Evolutionary conservation across 805 yeast species (phyloP).

Genomic region (Schwanniomyces pseudopolymorphus): DNA sequence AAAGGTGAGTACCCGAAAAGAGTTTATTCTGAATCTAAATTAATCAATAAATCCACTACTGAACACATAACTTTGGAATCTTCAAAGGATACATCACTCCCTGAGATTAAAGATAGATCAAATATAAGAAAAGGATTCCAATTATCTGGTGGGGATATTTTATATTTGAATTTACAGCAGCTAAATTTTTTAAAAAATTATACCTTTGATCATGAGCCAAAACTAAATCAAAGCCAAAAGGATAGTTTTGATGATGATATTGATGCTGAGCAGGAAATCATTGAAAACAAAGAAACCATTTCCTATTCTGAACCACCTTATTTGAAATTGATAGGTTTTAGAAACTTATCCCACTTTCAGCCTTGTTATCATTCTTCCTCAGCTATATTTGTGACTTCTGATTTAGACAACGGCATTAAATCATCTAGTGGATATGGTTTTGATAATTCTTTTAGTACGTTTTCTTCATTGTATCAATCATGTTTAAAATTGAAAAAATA

Average conservation of each 20-base stretch:
- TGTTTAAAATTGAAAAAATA: slow-evolving; percentile 51
- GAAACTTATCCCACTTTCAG: slow-evolving; percentile 44
- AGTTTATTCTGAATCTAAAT: slow-evolving; percentile 48
- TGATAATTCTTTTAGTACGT: slow-evolving; percentile 63
- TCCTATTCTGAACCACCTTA: slow-evolving; percentile 41
- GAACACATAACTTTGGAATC: slow-evolving; percentile 49
- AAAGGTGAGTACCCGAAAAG: slow-evolving; percentile 50
- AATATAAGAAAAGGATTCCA: slow-evolving; percentile 32
- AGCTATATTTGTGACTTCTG: slow-evolving; percentile 67
- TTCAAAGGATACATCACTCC: slow-evolving; percentile 28
- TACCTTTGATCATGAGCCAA: slow-evolving; percentile 34
- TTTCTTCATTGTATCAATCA: slow-evolving; percentile 65
- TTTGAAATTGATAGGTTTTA: slow-evolving; percentile 68
- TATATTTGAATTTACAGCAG: slow-evolving; percentile 26
- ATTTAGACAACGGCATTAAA: slow-evolving; percentile 42
- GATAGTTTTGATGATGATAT: background rate
- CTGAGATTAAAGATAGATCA: slow-evolving; percentile 33
- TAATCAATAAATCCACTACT: slow-evolving; percentile 42
- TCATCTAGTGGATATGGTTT: slow-evolving; percentile 36
- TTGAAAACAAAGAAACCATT: slow-evolving; percentile 10
- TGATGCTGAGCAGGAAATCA: slow-evolving; percentile 10
- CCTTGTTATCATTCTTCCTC: slow-evolving; percentile 53
- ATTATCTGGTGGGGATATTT: slow-evolving; percentile 19
- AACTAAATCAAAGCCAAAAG: too few species aligned
- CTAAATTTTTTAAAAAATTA: slow-evolving; percentile 27